Conservation (phyloP, 1,284 basidiomycete species). For the Marasmius sp. region DNA sequence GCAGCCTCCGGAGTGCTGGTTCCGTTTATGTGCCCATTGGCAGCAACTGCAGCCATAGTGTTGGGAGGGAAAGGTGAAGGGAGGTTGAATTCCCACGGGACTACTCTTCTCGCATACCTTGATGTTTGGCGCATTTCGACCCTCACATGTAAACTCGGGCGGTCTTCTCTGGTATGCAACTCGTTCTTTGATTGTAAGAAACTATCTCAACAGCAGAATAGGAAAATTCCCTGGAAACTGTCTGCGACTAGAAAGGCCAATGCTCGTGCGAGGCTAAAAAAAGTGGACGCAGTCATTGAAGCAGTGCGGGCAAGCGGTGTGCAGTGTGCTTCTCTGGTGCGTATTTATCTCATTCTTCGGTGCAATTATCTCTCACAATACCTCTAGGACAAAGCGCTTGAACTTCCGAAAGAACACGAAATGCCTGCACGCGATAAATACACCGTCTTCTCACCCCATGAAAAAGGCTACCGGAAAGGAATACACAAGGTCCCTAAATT, state of each 20-base stretch:
- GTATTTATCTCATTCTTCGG: slow-evolving; percentile 24
- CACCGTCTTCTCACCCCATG: slow-evolving; percentile 81
- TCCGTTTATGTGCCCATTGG: slow-evolving; percentile 37
- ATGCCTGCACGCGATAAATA: slow-evolving; percentile 94
- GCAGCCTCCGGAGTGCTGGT: slow-evolving; percentile 41
- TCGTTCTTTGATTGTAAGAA: background rate
- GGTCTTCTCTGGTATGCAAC: slow-evolving; percentile 76
- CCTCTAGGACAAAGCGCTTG: slow-evolving; percentile 61
- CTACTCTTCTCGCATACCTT: slow-evolving; percentile 13
- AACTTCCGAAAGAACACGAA: slow-evolving; percentile 85
- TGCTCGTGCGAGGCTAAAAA: slow-evolving; percentile 84
- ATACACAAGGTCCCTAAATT: slow-evolving; percentile 97
- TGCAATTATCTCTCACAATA: slow-evolving; percentile 4
- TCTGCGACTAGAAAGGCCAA: slow-evolving; percentile 91
- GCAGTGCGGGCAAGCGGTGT: slow-evolving; percentile 83
- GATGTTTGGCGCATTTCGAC: slow-evolving; percentile 81
- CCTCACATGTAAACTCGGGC: slow-evolving; percentile 61
- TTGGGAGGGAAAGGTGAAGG: slow-evolving; percentile 1
- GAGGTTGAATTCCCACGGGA: slow-evolving; percentile 31
- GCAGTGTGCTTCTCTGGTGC: slow-evolving; percentile 71
- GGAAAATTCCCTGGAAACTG: slow-evolving; percentile 95
- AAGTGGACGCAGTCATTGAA: slow-evolving; percentile 92
- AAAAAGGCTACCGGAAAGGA: slow-evolving; percentile 83
- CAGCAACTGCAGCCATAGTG: slow-evolving; percentile 40
- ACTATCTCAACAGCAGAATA: slow-evolving; percentile 29